A percentile compares a stretch with the other conserved stretches of the same genome.
These are phyloP conservation scores for Chlamydomonas reinhardtii DNA, from an alignment of 163 green algal genomes.

Conservation along the genomic window DNA sequence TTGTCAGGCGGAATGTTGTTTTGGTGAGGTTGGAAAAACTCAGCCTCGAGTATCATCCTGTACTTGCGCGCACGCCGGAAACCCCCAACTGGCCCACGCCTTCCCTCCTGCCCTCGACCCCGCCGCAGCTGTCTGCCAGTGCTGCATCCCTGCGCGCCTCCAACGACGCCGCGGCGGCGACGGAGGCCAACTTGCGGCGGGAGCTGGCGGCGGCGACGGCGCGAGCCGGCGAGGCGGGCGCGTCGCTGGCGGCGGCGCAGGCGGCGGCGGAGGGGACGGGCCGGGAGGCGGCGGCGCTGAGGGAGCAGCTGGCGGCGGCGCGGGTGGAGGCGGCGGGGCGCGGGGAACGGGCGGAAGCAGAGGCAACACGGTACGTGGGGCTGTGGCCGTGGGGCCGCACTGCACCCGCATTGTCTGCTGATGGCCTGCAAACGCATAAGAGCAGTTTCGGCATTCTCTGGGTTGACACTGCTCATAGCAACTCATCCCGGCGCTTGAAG, in stretches of 20 bases:
- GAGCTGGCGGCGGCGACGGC: slow-evolving; percentile 26
- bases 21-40: no score
- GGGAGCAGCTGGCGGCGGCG: slow-evolving; percentile 25
- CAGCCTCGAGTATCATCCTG: no score
- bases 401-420: no score
- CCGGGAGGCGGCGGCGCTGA: neutral
- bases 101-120: neutral
- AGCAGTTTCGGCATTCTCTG: no score
- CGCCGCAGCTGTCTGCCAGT: neutral
- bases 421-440: neutral
- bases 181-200: neutral
- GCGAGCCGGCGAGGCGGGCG: neutral
- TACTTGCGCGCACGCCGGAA: no score
- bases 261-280: neutral
- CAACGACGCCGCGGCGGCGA: neutral
- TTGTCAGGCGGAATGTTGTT: no score
- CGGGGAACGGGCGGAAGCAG: neutral
- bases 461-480: no score
- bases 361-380: neutral
- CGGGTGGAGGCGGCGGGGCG: neutral
- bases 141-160: neutral
- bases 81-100: neutral
- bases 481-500: no score
- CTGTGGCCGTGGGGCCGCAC: neutral
- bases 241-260: neutral